Evolutionary conservation across 345 rosid genomes (phyloP), one percentile per base, ranked within the genome.

Genomic region (Erucastrum elatum): DNA sequence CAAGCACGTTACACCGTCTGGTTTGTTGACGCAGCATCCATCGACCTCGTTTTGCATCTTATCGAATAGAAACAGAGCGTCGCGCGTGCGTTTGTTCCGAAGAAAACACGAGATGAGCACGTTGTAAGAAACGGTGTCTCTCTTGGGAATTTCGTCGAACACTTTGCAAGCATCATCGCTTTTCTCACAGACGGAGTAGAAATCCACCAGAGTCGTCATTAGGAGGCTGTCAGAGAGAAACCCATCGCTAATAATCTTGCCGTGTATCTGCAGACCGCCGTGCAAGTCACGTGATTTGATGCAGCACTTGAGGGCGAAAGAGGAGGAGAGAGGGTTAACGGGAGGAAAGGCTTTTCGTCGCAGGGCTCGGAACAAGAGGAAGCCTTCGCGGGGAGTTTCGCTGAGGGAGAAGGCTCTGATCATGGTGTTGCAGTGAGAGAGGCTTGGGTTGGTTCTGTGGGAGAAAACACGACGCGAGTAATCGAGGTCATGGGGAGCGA

Each of bases 1-100:
- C 75, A 94, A 86, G 74, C 96, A 90, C 3, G 96, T 90, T 34
- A 94, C 94, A 37, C 79, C 77, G 79, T 94, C 94, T 2, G 98
- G 97, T 71, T n/a, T n/a, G n/a, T n/a, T n/a, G n/a, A n/a, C n/a
- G n/a, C n/a, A n/a, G n/a, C n/a, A n/a, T n/a, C 83, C 87, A 29
- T 55, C 78, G 13, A 68, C 84, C 16, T 87, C 87, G 58, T 46
- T 81, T 16, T 72, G 74, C 90, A 94, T 86, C 67, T 78, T 66
- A 84, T 94, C 94, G 80, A 94, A 91, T 76, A 88, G 30, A n/a
- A 77, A 70, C 16, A 91, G 67, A 51, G 85, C 93, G 78, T 91
- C 93, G 37, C 84, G 80, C 0, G 91, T 87, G 70, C 89, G 85
- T 29, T 77, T 83, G 72, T 88, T 91, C 53, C 88, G 84, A 3